Conservation (phyloP, 192 early-diverging fungal genomes). For the Backusella sp. region DNA sequence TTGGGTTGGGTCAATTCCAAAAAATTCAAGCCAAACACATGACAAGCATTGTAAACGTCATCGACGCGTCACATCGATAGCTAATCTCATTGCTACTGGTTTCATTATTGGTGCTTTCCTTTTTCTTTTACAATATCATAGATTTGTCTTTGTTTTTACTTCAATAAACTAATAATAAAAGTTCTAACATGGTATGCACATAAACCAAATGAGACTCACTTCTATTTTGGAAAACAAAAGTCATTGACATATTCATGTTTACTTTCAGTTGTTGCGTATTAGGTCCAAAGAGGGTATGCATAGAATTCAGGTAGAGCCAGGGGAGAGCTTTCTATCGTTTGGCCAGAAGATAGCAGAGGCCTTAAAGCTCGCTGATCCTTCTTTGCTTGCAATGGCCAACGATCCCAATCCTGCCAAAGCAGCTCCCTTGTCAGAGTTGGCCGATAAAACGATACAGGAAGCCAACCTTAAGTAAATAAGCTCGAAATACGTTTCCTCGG, state of each 20-base stretch:
- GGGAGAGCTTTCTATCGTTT: constrained; percentile 49
- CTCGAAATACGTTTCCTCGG: not conserved
- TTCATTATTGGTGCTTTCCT: not conserved
- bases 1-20: not conserved
- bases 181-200: not conserved
- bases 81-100: not conserved
- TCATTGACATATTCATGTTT: not conserved
- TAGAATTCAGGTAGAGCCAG: constrained; percentile 59
- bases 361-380: not conserved
- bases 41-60: not conserved
- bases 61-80: not conserved
- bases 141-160: not conserved
- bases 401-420: not conserved
- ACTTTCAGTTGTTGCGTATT: constrained; percentile 61
- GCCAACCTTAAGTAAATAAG: constrained; percentile 14
- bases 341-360: constrained; percentile 51
- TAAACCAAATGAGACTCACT: not conserved
- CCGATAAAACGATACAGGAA: not conserved
- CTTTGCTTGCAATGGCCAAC: not conserved
- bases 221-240: not conserved
- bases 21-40: not conserved
- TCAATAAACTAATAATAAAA: not conserved
- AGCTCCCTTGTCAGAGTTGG: not conserved
- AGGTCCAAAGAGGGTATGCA: constrained; percentile 68
- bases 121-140: not conserved